Evolutionary conservation across 1,284 basidiomycete genomes (phyloP).

Genomic region (Ceratobasidium theobromae): DNA sequence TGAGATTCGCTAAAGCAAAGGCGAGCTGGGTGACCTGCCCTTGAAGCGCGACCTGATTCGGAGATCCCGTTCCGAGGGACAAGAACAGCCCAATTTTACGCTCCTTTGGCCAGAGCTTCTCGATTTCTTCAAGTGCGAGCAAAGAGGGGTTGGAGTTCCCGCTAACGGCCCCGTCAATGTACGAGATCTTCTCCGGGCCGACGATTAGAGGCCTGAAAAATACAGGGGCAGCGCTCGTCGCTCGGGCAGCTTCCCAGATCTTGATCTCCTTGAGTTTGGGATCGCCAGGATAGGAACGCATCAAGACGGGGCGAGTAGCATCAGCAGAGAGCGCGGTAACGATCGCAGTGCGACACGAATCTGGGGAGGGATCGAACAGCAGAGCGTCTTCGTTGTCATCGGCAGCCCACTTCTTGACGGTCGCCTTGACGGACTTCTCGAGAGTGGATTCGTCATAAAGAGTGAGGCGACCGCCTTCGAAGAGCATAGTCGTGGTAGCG

Average conservation of each 20-base stretch:
- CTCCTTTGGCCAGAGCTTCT: slow-evolving; percentile 5
- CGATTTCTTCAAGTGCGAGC: slow-evolving; percentile 8
- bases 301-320: not conserved
- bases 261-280: not conserved
- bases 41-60: not conserved
- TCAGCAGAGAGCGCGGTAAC: slow-evolving; percentile 5
- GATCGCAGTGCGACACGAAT: slow-evolving; percentile 9
- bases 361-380: not conserved
- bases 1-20: slow-evolving; percentile 1
- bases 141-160: slow-evolving; percentile 7
- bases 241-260: slow-evolving; percentile 26
- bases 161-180: slow-evolving; percentile 15
- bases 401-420: not conserved
- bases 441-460: slow-evolving; percentile 11
- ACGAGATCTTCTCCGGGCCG: not conserved
- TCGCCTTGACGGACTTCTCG: slow-evolving; percentile 14
- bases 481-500: slow-evolving; percentile 2
- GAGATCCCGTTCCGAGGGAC: slow-evolving; percentile 12
- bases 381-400: slow-evolving; percentile 1
- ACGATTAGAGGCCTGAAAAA: slow-evolving; percentile 4
- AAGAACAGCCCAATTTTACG: slow-evolving; percentile 10
- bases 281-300: slow-evolving; percentile 18
- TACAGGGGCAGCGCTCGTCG: slow-evolving; percentile 9
- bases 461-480: not conserved
- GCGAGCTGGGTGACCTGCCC: not conserved